Base-by-base conservation (phyloP, 2,329 filamentous ascomycete genomes). In the Microcera coccophila region DNA sequence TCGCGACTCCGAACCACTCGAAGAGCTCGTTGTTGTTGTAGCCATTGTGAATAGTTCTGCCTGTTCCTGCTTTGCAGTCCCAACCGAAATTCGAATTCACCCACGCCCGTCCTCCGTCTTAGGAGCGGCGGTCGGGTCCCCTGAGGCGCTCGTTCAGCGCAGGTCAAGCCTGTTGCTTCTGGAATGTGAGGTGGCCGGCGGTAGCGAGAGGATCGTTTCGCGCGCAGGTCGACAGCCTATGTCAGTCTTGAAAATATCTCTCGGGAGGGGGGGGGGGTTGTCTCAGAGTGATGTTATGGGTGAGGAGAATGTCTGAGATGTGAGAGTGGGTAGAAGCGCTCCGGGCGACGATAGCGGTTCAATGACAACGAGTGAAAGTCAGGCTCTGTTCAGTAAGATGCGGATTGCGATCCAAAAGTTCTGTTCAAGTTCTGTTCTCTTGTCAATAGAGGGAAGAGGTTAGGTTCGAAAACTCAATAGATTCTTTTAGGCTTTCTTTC, bases 331-430 rank as follows among this genome's bases (percentile, higher is more conserved):
- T n/a, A n/a, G n/a, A n/a, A n/a, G n/a, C 44, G 31, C 8, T 34
- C 28, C 36, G 41, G 43, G 43, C 41, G 33, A 31, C 47, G 47
- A 49, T 38, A 52, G 52, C 40, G 49, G 49, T 47, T 44, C 41
- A 45, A 44, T n/a, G 38, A 50, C 56, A 59, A 49, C 49, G 56
- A 59, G 51, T 37, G 56, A 52, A 57, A 50, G 53, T 39, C 56
- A 45, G 41, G 46, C 45, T 47, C 55, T 32, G 29, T 14, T 28
- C 4, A 24, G 29, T 32, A 32, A 32, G 29, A 32, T 15, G 24
- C 9, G 15, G 7, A 32, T 32, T 14, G 29, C 11, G 29, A 9
- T 32, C 12, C 29, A 32, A 17, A n/a, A n/a, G n/a, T n/a, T n/a
- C n/a, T n/a, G n/a, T n/a, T n/a, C n/a, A n/a, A n/a, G n/a, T n/a